Percentiles rank a stretch among this genome's conserved stretches.
Evolutionary conservation across 2,329 filamentous ascomycete species (phyloP).

Genomic region (Ceratocystis cacaofunesta): DNA sequence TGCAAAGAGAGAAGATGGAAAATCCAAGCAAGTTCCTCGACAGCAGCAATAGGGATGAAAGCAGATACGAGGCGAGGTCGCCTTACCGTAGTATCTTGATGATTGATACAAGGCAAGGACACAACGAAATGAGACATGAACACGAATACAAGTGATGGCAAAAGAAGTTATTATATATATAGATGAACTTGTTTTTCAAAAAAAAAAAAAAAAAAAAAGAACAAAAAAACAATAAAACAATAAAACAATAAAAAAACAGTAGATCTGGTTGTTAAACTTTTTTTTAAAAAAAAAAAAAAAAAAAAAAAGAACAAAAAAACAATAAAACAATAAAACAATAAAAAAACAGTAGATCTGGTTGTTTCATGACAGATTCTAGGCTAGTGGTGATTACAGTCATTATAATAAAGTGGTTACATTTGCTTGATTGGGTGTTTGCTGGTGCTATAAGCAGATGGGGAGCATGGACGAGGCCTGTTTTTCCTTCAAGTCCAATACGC

Average conservation of each 20-base stretch:
- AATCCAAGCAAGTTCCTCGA: background rate
- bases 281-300: too few species aligned
- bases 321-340: too few species aligned
- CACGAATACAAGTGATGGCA: background rate
- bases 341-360: background rate
- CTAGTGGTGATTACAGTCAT: background rate
- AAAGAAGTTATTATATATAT: background rate
- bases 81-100: too few species aligned
- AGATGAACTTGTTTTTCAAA: too few species aligned
- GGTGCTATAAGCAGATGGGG: background rate
- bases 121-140: background rate
- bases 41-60: background rate
- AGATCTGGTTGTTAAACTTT: background rate
- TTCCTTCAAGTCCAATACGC: slow-evolving; percentile 5
- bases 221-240: too few species aligned
- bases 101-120: too few species aligned
- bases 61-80: background rate
- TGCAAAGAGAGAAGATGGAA: too few species aligned
- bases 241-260: too few species aligned
- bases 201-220: too few species aligned
- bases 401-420: background rate
- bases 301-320: too few species aligned
- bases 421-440: background rate
- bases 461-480: slow-evolving; percentile 8
- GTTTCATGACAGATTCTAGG: background rate